A percentile compares a stretch with the other conserved stretches of the same genome.
These are phyloP conservation scores for Rubus parviflorus DNA, from an alignment of 306 rosid genomes.

Conservation along the genomic window DNA sequence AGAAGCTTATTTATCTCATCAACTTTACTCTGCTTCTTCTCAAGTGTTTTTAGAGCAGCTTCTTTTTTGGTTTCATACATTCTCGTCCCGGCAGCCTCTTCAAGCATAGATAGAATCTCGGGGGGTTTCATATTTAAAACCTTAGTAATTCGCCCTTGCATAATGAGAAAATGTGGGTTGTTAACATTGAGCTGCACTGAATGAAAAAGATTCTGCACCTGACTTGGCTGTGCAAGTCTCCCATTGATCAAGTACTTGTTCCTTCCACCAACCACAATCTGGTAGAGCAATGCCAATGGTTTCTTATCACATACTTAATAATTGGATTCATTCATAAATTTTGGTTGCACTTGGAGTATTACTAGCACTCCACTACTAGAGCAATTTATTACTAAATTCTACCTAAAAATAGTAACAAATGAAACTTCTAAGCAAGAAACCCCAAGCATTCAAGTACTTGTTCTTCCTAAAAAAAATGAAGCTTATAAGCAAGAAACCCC, in stretches of 20 bases:
- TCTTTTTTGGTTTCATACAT: slow-evolving; percentile 99
- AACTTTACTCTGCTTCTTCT: slow-evolving; percentile 96
- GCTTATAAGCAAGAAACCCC: not conserved
- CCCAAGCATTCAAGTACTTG: not conserved
- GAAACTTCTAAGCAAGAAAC: not conserved
- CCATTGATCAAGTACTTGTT: slow-evolving; percentile 92
- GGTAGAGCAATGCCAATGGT: slow-evolving; percentile 34
- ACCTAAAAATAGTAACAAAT: not conserved
- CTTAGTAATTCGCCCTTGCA: slow-evolving; percentile 99
- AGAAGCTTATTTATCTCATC: slow-evolving; percentile 97
- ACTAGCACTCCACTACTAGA: not conserved
- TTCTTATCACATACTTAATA: not conserved
- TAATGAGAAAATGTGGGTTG: slow-evolving; percentile 93
- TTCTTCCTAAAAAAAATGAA: no score
- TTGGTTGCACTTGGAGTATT: not conserved
- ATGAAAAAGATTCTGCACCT: slow-evolving; percentile 96
- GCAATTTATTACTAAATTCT: not conserved
- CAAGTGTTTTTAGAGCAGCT: slow-evolving; percentile 94
- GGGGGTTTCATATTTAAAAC: slow-evolving; percentile 98
- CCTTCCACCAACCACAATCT: slow-evolving; percentile 99
- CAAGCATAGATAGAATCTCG: slow-evolving; percentile 95
- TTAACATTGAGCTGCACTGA: slow-evolving; percentile 97
- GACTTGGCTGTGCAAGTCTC: slow-evolving; percentile 97
- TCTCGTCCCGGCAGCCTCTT: slow-evolving; percentile 99
- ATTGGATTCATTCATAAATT: not conserved